These are phyloP conservation scores for Solanum pinnatisectum DNA, from an alignment of 257 asterid genomes.

Conservation along the genomic window DNA sequence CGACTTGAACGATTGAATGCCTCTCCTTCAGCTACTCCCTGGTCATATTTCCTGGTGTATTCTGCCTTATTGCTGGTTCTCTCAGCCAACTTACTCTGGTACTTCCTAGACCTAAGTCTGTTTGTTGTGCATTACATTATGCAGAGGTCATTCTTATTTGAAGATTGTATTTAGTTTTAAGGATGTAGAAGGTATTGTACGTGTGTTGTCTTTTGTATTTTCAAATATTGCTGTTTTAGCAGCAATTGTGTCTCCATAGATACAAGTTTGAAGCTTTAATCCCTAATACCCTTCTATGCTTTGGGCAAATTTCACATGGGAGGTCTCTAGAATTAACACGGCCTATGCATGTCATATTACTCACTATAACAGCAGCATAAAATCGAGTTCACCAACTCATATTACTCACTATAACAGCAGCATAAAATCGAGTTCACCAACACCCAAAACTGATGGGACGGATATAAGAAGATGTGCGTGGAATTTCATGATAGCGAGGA, in stretches of 20 bases:
- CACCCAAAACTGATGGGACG: conserved; percentile 49
- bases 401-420: no score
- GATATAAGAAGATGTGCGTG: conserved; percentile 74
- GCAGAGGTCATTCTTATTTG: neutral
- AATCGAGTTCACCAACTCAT: conserved; percentile 29
- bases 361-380: neutral
- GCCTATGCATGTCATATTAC: neutral
- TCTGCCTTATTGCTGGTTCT: conserved; percentile 74
- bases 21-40: conserved; percentile 84
- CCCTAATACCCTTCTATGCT: neutral
- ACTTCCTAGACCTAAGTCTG: conserved; percentile 10
- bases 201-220: neutral
- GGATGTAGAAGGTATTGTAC: neutral
- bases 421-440: conserved; percentile 26
- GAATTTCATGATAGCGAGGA: conserved; percentile 48
- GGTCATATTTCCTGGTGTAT: conserved; percentile 86
- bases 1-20: conserved; percentile 92
- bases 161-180: neutral
- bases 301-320: neutral
- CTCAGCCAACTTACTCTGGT: conserved; percentile 76
- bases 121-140: neutral
- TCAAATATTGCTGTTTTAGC: neutral
- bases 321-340: neutral
- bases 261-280: neutral
- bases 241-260: neutral